Evolutionary conservation across 495 filamentous ascomycete species (phyloP).

Genomic region (Niebla homalea): DNA sequence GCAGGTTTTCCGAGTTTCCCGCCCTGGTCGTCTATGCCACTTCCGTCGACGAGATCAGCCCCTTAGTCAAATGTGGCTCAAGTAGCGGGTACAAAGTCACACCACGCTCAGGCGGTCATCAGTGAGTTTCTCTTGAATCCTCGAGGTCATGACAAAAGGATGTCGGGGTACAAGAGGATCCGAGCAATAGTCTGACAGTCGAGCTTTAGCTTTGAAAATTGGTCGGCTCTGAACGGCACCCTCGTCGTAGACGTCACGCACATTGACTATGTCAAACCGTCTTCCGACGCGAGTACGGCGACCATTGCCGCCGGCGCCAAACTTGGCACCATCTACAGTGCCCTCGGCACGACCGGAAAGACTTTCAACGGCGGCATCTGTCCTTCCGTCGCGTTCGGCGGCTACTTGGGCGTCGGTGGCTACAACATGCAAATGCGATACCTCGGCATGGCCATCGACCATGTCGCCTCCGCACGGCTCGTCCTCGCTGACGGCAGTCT

Average conservation of each 20-base stretch:
- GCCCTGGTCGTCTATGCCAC: constrained; percentile 4
- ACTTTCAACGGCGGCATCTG: constrained; percentile 8
- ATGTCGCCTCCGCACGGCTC: constrained; percentile 31
- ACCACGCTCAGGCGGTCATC: constrained; percentile 3
- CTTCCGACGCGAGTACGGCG: constrained; percentile 1
- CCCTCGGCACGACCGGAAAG: background rate
- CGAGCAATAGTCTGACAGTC: background rate
- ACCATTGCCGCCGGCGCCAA: constrained; percentile 4
- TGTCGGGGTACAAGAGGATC: background rate
- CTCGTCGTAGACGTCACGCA: constrained; percentile 8
- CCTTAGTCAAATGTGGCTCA: constrained; percentile 2
- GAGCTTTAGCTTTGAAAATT: constrained; percentile 2
- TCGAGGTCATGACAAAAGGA: background rate
- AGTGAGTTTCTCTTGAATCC: background rate
- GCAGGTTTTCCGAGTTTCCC: constrained; percentile 5
- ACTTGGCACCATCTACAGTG: constrained; percentile 3
- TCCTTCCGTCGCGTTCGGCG: constrained; percentile 3
- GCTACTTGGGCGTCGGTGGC: constrained; percentile 3
- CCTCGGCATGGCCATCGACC: constrained; percentile 34
- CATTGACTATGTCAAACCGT: constrained; percentile 5
- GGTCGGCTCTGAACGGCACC: constrained; percentile 5
- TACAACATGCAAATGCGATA: constrained; percentile 7
- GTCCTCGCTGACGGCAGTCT: constrained; percentile 32
- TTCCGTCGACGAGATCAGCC: background rate
- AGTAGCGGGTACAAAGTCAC: background rate